phyloP scores from a whole-genome alignment of 306 rosid genomes.

The Fragaria nilgerrensis region DNA sequence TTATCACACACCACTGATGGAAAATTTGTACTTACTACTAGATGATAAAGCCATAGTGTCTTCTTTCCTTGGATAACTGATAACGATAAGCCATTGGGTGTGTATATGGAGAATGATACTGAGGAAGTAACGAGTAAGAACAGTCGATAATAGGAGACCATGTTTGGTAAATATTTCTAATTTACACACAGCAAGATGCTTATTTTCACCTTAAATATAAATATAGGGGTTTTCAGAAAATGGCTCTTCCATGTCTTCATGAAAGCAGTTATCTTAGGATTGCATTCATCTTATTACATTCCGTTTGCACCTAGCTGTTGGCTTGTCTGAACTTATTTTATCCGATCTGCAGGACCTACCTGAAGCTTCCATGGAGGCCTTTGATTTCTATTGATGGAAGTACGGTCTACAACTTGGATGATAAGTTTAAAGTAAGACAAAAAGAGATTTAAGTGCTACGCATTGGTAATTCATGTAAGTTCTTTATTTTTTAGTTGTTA shows the following conservation, averaged over 20 bases:
- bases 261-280: neutral
- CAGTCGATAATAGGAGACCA: neutral
- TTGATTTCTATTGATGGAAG: slow-evolving; percentile 70
- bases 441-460: slow-evolving; percentile 5
- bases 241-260: neutral
- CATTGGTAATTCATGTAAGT: neutral
- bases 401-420: slow-evolving; percentile 64
- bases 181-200: neutral
- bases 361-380: slow-evolving; percentile 94
- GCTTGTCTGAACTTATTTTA: neutral
- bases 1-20: neutral
- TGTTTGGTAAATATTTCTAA: neutral
- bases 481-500: neutral
- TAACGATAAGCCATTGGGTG: neutral
- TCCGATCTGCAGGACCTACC: slow-evolving; percentile 65
- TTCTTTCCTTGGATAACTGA: neutral
- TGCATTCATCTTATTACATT: neutral
- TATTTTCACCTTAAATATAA: neutral
- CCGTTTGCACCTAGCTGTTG: neutral
- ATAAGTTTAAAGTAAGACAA: slow-evolving; percentile 27
- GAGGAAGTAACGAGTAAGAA: neutral
- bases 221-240: neutral
- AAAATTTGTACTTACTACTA: neutral
- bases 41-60: neutral
- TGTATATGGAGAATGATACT: neutral